phyloP scores from a whole-genome alignment of 179 eudicot genomes.

The Beta corolliflora region DNA sequence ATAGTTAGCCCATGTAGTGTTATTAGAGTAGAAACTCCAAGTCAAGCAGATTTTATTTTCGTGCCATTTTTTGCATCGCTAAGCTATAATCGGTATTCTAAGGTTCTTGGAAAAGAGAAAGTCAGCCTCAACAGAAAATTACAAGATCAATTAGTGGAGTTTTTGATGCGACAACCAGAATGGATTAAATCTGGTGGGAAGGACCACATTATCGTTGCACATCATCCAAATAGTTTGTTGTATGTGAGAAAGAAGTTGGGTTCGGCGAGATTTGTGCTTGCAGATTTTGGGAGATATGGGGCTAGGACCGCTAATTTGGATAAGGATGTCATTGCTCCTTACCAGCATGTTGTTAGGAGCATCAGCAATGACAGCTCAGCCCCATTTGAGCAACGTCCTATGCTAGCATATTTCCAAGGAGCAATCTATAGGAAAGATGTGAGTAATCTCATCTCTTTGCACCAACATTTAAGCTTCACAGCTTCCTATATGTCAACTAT shows the following conservation, averaged over 20 bases:
- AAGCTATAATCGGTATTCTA: constrained; percentile 82
- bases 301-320: constrained; percentile 64
- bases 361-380: constrained; percentile 46
- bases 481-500: constrained; percentile 17
- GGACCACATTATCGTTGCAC: constrained; percentile 86
- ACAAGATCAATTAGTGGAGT: constrained; percentile 71
- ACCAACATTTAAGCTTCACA: not conserved
- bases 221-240: constrained; percentile 96
- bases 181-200: constrained; percentile 77
- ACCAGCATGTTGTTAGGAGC: constrained; percentile 77
- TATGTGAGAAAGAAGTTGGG: constrained; percentile 67
- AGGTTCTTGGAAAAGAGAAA: constrained; percentile 49
- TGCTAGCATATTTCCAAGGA: constrained; percentile 83
- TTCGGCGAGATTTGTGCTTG: constrained; percentile 80
- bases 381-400: constrained; percentile 65
- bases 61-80: constrained; percentile 95
- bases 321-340: constrained; percentile 96
- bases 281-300: constrained; percentile 94
- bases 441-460: constrained; percentile 39
- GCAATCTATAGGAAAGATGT: constrained; percentile 96
- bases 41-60: constrained; percentile 71
- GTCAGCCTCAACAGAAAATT: constrained; percentile 54
- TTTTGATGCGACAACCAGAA: constrained; percentile 62
- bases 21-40: constrained; percentile 64
- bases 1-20: constrained; percentile 67